Percentiles rank a stretch among this genome's conserved stretches.
phyloP scores from a whole-genome alignment of 2,329 filamentous ascomycete genomes.

The Xylaria sp. region DNA sequence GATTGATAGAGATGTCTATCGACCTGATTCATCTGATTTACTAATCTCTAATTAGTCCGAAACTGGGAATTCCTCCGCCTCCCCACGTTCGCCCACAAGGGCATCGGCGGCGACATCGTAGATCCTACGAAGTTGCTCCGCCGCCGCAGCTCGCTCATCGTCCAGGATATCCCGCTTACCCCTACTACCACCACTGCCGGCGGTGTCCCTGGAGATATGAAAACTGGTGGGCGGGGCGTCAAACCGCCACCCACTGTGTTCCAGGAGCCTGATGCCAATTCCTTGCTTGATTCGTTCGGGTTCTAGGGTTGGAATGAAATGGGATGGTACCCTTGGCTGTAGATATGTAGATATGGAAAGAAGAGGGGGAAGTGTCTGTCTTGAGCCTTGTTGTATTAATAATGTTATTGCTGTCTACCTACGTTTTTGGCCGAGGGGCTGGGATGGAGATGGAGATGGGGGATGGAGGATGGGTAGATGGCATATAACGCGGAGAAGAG shows the following conservation, averaged over 20 bases:
- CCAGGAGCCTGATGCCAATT: conserved; percentile 88
- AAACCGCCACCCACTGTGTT: conserved; percentile 76
- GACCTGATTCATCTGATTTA: too few relatives aligned
- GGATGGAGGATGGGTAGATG: not conserved
- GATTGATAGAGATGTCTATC: too few relatives aligned
- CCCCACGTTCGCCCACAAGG: conserved; percentile 44
- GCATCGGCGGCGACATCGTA: conserved; percentile 53
- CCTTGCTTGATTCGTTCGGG: conserved; percentile 90
- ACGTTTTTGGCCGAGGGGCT: not conserved
- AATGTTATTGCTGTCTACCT: not conserved
- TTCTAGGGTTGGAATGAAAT: conserved; percentile 60
- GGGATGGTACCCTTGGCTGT: not conserved
- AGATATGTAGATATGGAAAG: not conserved
- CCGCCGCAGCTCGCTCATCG: conserved; percentile 77
- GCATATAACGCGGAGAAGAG: not conserved
- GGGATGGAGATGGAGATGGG: too few relatives aligned
- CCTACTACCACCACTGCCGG: too few relatives aligned
- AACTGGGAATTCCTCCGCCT: conserved; percentile 79
- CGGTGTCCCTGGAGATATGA: conserved; percentile 50
- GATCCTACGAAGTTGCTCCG: conserved; percentile 73
- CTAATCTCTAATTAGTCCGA: conserved; percentile 57
- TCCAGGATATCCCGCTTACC: conserved; percentile 70
- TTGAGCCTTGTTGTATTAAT: not conserved
- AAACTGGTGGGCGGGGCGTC: conserved; percentile 46
- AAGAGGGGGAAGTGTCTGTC: not conserved